Evolutionary conservation across 78 protist species (phyloP), one percentile per base, ranked within the genome.

Genomic region (Monosiga brevicollis): DNA sequence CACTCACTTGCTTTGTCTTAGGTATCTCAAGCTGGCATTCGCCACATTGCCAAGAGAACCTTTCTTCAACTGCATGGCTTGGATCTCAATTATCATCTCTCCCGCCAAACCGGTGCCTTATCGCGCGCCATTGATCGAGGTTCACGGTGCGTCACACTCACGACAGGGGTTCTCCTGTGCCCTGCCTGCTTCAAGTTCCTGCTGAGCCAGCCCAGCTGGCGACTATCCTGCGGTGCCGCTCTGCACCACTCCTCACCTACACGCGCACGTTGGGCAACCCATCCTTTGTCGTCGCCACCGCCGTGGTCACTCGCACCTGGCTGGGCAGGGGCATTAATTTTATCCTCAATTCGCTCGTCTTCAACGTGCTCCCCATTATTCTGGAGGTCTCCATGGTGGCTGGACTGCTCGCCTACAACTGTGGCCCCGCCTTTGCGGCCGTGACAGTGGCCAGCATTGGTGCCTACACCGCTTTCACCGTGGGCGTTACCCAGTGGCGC

Each of bases 91-190:
- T 95, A 90, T 82, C 98, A 95, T 78, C 76, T 95, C 37, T 43
- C 82, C 23, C 87, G 96, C 10, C 90, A 94, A 74, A 91, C 98
- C 0, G 97, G 96, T 37, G 90, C 93, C 37, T 82, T 95, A 37
- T 36, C 90, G 24, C 72, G 93, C 0, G 83, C 77, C 22, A 90
- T 95, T 35, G 98, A 95, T 79, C 90, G 98, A 29, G 95, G 97
- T 2, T 79, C 90, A 32, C 49, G 92, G 88, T 80, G 35, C n/a
- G n/a, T n/a, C n/a, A n/a, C n/a, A n/a, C n/a, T n/a, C 49, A 73
- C 26, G 2, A 10, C 42, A 29, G 6, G 71, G 26, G 29, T 41
- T 15, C n/a, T 2, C 36, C n/a, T 29, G 43, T 41, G 39, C 81
- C 22, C 29, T 38, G 22, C 11, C 42, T 62, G n/a, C 15, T 72